Conservation (phyloP, 805 yeast species). For the Maudiozyma saulgeensis region DNA sequence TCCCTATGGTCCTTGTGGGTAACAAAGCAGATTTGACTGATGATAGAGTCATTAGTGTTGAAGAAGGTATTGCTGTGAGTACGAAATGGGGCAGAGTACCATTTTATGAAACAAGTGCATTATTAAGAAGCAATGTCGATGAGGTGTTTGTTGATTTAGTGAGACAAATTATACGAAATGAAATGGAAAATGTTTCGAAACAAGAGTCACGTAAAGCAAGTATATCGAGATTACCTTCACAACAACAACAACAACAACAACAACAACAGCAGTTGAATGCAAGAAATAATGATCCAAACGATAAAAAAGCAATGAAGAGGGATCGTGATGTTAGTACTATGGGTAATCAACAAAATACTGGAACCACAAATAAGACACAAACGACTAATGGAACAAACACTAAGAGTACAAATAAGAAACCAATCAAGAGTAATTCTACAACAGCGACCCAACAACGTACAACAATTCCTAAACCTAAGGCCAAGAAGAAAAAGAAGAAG, state of each 20-base stretch:
- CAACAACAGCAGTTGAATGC: background rate
- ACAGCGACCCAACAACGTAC: background rate
- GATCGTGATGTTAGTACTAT: too few relatives aligned
- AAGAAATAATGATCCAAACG: too few relatives aligned
- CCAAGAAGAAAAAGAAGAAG: constrained; percentile 5
- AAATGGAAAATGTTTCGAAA: constrained; percentile 17
- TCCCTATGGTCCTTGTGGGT: constrained; percentile 86
- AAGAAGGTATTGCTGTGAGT: constrained; percentile 75
- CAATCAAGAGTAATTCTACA: background rate
- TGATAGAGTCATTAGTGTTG: constrained; percentile 67
- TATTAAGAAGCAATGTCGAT: constrained; percentile 79
- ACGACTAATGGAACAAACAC: background rate
- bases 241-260: background rate
- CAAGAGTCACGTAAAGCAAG: constrained; percentile 9
- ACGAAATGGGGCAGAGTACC: constrained; percentile 85
- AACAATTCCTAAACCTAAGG: background rate
- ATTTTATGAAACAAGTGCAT: constrained; percentile 89
- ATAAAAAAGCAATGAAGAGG: too few relatives aligned
- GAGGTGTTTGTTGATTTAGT: constrained; percentile 85
- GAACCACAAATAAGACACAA: background rate
- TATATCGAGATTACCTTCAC: background rate
- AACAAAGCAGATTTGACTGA: constrained; percentile 79
- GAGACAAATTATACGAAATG: constrained; percentile 57
- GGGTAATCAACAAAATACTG: too few relatives aligned
- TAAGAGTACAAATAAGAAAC: background rate